Base-by-base conservation (phyloP, 257 asterid species). In the Primulina eburnea region DNA sequence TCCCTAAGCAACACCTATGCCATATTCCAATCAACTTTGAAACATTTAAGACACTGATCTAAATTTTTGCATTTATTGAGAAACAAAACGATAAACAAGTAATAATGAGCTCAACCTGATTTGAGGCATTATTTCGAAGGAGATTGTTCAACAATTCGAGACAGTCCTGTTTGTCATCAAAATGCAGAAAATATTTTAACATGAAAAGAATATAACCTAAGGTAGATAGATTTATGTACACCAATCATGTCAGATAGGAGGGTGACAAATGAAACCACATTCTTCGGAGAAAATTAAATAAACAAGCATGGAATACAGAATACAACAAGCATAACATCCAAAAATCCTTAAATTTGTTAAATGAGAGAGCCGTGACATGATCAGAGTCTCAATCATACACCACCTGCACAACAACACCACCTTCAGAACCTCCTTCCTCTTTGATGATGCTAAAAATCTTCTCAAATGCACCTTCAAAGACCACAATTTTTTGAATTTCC, bases 371-470 rank as follows among this genome's bases (percentile, higher is more conserved):
- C 37, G 17, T 59, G 58, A 60, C 28, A 66, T 26, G 73, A 65
- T 34, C 47, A 28, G 33, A 64, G 70, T 33, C 40, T 33, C 29
- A 37, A 33, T 67, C 57, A 52, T 69, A 50, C 74, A 72, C 60
- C 80, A 92, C 98, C 97, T 92, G 98, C 75, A 92, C 97, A 78
- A 92, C 96, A 62, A 90, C 97, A 9, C 99, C 99, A 58, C 99
- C 97, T 77, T 94, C 97, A 70, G 97, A 91, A 71, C 96, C 96
- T 60, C 97, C 97, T 84, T 94, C 99, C 83, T 94, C 97, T 77
- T 75, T 88, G 70, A 92, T 82, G 76, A 90, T 90, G 86, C 97
- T 83, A 78, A 90, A 92, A 67, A 92, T 87, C 88, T 88, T 92
- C 85, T 92, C 98, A 78, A 92, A 88, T 73, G 96, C 97, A 74